Evolutionary conservation across 1,284 basidiomycete genomes (phyloP).

Genomic region (Trametes pubescens): DNA sequence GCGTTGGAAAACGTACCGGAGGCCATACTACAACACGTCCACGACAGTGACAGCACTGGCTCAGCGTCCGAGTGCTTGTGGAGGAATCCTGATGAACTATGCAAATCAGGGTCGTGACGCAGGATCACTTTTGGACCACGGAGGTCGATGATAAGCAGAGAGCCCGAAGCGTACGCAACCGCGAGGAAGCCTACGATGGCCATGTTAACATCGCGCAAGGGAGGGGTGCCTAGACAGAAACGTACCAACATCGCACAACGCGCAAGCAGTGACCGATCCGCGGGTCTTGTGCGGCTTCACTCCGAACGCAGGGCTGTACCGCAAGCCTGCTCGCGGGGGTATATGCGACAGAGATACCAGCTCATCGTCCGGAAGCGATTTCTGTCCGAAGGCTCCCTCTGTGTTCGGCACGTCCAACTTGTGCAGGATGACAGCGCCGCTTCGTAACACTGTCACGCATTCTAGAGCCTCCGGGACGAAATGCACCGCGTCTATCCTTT

Average conservation of each 20-base stretch:
- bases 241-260: constrained; percentile 76
- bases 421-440: constrained; percentile 75
- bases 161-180: constrained; percentile 67
- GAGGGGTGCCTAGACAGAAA: constrained; percentile 16
- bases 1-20: constrained; percentile 29
- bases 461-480: constrained; percentile 75
- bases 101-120: constrained; percentile 47
- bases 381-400: constrained; percentile 28
- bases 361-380: constrained; percentile 51
- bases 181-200: constrained; percentile 74
- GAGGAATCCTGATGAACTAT: constrained; percentile 43
- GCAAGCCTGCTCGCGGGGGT: constrained; percentile 46
- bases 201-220: no score
- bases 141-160: constrained; percentile 74
- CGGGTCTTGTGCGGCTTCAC: constrained; percentile 53
- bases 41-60: constrained; percentile 63
- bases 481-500: constrained; percentile 60
- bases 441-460: constrained; percentile 64
- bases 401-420: constrained; percentile 51
- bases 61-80: constrained; percentile 37
- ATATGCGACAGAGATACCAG: constrained; percentile 59
- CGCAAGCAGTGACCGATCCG: constrained; percentile 61
- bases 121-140: constrained; percentile 72
- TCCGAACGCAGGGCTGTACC: constrained; percentile 70
- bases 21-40: constrained; percentile 59